Evolutionary conservation across 1,139 yeast genomes (phyloP).

Genomic region (Yamadazyma atmosphaerica): DNA sequence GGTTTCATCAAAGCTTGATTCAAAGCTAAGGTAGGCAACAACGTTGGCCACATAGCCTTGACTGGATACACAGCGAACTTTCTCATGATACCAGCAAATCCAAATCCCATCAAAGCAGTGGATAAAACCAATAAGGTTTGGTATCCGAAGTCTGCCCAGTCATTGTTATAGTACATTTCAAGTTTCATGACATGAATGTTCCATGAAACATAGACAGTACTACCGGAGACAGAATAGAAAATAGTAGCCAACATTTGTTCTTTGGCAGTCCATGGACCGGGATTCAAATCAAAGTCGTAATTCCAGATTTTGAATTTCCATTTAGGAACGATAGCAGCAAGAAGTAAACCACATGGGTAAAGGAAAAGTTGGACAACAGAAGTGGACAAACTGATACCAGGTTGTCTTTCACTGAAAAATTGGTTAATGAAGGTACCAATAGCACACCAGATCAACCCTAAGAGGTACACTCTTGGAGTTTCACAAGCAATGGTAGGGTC

Average conservation of each 20-base stretch:
- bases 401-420: conserved; percentile 57
- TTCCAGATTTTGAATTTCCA: conserved; percentile 31
- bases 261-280: conserved; percentile 58
- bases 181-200: conserved; percentile 45
- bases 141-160: conserved; percentile 42
- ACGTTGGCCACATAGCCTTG: conserved; percentile 46
- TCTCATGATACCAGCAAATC: conserved; percentile 45
- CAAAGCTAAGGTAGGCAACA: conserved; percentile 45
- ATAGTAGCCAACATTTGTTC: conserved; percentile 60
- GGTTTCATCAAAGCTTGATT: conserved; percentile 41
- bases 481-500: conserved; percentile 53
- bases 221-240: conserved; percentile 43
- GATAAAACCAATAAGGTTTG: conserved; percentile 38
- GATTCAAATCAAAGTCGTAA: conserved; percentile 29
- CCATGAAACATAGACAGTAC: conserved; percentile 42
- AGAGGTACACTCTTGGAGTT: conserved; percentile 53
- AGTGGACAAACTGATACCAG: conserved; percentile 43
- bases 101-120: conserved; percentile 46
- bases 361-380: conserved; percentile 43
- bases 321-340: conserved; percentile 28
- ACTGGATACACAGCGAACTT: conserved; percentile 43
- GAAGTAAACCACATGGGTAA: conserved; percentile 23
- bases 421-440: conserved; percentile 57
- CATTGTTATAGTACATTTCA: conserved; percentile 38
- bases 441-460: conserved; percentile 54